Evolutionary conservation across 805 yeast genomes (phyloP), one percentile per base, ranked within the genome.

Genomic region (Ogataea paraovalis): DNA sequence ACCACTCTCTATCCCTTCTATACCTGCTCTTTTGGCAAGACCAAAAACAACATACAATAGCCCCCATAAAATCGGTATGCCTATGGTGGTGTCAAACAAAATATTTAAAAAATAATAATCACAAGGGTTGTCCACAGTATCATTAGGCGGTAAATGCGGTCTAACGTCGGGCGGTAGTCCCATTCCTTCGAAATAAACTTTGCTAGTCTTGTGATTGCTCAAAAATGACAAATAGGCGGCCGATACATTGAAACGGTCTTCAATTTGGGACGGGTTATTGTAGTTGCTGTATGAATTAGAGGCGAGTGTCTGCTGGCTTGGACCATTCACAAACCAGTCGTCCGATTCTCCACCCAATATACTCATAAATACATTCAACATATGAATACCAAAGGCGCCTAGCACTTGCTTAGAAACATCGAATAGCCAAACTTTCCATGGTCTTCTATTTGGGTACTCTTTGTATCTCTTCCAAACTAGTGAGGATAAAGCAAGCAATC

Each of bases 101-200:
- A 92, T 77, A 59, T 87, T 92, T 46, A 94, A 71, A 61, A 92
- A 92, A 69, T 94, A 92, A 94, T 97, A 94, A 56, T 88, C 92
- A 66, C 98, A 94, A 7, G 96, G 96, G 42, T 76, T 79, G 33
- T 70, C 76, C 3, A 62, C 69, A n/a, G 62, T 69, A 33, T 48
- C 65, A 66, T 28, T 22, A n/a, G 21, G 41, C 9, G 41, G 41
- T 27, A 28, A 28, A 50, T 42, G 23, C 23, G 25, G 37, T 39
- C 22, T 39, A 4, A 30, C 30, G 6, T 23, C 27, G 3, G 42
- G 42, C 7, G 33, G 42, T 27, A 40, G 10, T 7, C 41, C 30
- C 3, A 14, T 22, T 7, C 19, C 30, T 39, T 19, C 22, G 20
- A 32, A 22, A 13, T 34, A 36, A 33, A 16, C 22, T 4, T 13